phyloP scores from a whole-genome alignment of 2,329 filamentous ascomycete species.

The Colletotrichum liaoningense region DNA sequence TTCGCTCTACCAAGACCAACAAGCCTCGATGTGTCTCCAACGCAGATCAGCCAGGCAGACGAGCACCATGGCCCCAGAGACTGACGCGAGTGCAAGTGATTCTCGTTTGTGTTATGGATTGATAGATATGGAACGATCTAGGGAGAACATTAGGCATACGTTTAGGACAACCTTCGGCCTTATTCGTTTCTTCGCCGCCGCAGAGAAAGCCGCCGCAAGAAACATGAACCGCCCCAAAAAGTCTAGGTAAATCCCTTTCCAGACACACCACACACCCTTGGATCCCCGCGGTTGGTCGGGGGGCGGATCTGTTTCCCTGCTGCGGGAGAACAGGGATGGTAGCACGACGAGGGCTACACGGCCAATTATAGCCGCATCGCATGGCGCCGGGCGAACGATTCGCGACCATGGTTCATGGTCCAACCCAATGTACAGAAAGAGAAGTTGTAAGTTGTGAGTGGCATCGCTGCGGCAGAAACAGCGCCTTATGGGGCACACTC shows the following conservation, averaged over 20 bases:
- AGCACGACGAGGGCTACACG: not conserved
- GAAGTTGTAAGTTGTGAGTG: not conserved
- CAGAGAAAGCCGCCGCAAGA: not conserved
- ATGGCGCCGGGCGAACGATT: not conserved
- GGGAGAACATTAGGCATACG: not conserved
- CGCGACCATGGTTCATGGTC: not conserved
- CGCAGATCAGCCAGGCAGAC: not conserved
- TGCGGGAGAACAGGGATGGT: slow-evolving; percentile 8
- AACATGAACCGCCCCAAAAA: not conserved
- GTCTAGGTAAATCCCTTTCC: not conserved
- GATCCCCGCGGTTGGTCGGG: not conserved
- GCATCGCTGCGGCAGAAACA: slow-evolving; percentile 4
- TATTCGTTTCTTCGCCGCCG: not conserved
- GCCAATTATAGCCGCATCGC: slow-evolving; percentile 22
- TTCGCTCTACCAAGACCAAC: not conserved
- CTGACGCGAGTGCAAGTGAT: not conserved
- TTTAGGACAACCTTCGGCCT: not conserved
- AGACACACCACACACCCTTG: not conserved
- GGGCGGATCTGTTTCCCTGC: slow-evolving; percentile 11
- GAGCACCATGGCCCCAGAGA: not conserved
- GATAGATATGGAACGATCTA: not conserved
- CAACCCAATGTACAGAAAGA: not conserved
- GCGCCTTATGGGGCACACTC: not conserved
- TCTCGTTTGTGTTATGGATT: not conserved
- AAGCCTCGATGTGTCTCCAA: not conserved